phyloP scores from a whole-genome alignment of 352 stramenopile genomes.

The Globisporangium lucens region DNA sequence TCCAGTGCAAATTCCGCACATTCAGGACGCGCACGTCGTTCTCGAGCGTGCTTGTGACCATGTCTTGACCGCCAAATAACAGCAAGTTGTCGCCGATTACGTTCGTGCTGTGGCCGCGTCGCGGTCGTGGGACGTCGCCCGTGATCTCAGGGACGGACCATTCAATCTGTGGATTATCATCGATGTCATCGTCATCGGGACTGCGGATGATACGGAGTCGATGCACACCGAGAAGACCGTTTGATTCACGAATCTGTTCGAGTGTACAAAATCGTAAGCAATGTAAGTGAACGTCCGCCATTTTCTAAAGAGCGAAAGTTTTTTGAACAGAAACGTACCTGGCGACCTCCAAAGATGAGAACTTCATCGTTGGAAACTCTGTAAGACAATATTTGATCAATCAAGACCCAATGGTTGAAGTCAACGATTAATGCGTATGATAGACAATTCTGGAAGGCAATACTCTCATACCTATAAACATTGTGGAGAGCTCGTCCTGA shows the following conservation, averaged over 20 bases:
- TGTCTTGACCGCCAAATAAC: constrained; percentile 62
- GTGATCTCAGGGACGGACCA: constrained; percentile 35
- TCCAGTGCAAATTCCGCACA: constrained; percentile 32
- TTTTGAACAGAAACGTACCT: constrained; percentile 27
- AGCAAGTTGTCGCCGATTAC: constrained; percentile 53
- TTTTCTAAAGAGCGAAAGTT: neutral
- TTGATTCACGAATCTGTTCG: constrained; percentile 58
- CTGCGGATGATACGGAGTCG: constrained; percentile 22
- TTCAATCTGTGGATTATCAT: constrained; percentile 23
- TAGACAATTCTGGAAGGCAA: neutral
- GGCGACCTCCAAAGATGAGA: constrained; percentile 62
- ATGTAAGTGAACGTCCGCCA: neutral
- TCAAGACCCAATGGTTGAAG: neutral
- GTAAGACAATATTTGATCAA: neutral
- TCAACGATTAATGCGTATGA: neutral
- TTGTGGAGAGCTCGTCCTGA: constrained; percentile 54
- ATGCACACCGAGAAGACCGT: constrained; percentile 52
- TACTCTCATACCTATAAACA: constrained; percentile 35
- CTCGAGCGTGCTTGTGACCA: constrained; percentile 36
- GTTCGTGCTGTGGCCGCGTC: constrained; percentile 61
- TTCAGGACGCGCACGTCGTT: constrained; percentile 56
- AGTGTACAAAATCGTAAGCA: neutral
- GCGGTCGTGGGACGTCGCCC: constrained; percentile 36
- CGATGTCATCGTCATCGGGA: neutral
- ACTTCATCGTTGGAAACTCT: constrained; percentile 42